Evolutionary conservation across 179 eudicot species (phyloP), one percentile per base, ranked within the genome.

Genomic region (Spinacia oleracea): DNA sequence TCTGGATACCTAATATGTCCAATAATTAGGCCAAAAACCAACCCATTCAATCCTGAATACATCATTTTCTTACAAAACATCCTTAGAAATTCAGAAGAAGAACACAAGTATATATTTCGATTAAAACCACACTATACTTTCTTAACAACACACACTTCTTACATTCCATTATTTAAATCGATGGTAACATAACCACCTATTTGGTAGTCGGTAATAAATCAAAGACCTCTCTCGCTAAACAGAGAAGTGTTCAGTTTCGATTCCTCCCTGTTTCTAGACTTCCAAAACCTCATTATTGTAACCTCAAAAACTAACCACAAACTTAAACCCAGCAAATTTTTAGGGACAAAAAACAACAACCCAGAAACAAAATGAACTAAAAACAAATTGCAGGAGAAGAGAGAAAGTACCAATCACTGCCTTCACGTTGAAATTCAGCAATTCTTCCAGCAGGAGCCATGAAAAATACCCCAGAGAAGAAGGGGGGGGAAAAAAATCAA

Each of bases 391-490:
- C 32, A 11, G 83, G 50, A 70, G 53, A 50, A 85, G 78, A 78
- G 77, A 78, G 73, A 72, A 31, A 46, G 40, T 92, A 90, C 97
- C 97, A 92, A 80, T 90, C 88, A 78, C 58, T 83, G 62, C 89
- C 94, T 76, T 88, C 89, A 38, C 88, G 91, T 66, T 76, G 85
- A 83, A 92, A 89, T 32, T 79, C 92, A 76, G 88, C 82, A 48
- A 79, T 79, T 80, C 80, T 91, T 77, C 88, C 86, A 60, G 91
- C 82, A 62, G 91, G 85, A 86, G 91, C 88, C 94, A 89, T 89
- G 77, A 2, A 51, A 45, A 45, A n/a, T n/a, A n/a, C n/a, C n/a
- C n/a, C n/a, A n/a, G n/a, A n/a, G n/a, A n/a, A n/a, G n/a, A n/a
- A n/a, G n/a, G n/a, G n/a, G n/a, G n/a, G n/a, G n/a, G n/a, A n/a